phyloP scores from a whole-genome alignment of 1,284 basidiomycete genomes.

The Apiotrichum gamsii region DNA sequence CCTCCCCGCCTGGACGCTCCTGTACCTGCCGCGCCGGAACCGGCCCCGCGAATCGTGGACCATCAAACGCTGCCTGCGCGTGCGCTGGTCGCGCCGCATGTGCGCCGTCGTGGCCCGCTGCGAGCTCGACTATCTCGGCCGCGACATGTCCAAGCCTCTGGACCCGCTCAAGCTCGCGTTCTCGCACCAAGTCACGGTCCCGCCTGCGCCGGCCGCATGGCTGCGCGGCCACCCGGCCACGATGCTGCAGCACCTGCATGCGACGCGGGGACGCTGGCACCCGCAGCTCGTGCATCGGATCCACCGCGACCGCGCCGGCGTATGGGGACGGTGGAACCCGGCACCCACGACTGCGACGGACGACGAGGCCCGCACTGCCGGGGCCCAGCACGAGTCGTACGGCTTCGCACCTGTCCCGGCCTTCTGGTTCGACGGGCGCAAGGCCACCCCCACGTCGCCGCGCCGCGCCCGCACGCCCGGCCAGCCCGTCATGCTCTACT shows the following conservation, averaged over 20 bases:
- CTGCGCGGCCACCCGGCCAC: slow-evolving; percentile 33
- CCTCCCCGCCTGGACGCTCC: slow-evolving; percentile 32
- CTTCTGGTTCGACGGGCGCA: slow-evolving; percentile 40
- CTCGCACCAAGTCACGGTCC: slow-evolving; percentile 35
- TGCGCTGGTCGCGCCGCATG: slow-evolving; percentile 29
- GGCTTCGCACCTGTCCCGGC: slow-evolving; percentile 33
- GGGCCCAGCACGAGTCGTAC: slow-evolving; percentile 8
- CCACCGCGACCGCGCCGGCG: slow-evolving; percentile 3
- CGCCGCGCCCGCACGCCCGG: slow-evolving; percentile 17
- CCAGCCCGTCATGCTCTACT: slow-evolving; percentile 35
- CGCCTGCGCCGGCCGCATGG: slow-evolving; percentile 24
- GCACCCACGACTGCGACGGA: not conserved
- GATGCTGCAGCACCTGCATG: slow-evolving; percentile 21
- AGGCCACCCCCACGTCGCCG: slow-evolving; percentile 14
- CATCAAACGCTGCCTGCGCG: slow-evolving; percentile 32
- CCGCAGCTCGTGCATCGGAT: slow-evolving; percentile 29
- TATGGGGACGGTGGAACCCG: slow-evolving; percentile 32
- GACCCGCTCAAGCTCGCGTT: slow-evolving; percentile 23
- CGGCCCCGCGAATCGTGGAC: slow-evolving; percentile 35
- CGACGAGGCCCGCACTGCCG: not conserved
- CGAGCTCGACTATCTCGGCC: slow-evolving; percentile 41
- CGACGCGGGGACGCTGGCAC: slow-evolving; percentile 28
- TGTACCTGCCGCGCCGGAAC: slow-evolving; percentile 25
- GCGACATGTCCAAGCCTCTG: slow-evolving; percentile 26
- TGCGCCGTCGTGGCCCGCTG: slow-evolving; percentile 38